Base-by-base conservation (phyloP, 257 asterid genomes). In the Craterostigma plantagineum region DNA sequence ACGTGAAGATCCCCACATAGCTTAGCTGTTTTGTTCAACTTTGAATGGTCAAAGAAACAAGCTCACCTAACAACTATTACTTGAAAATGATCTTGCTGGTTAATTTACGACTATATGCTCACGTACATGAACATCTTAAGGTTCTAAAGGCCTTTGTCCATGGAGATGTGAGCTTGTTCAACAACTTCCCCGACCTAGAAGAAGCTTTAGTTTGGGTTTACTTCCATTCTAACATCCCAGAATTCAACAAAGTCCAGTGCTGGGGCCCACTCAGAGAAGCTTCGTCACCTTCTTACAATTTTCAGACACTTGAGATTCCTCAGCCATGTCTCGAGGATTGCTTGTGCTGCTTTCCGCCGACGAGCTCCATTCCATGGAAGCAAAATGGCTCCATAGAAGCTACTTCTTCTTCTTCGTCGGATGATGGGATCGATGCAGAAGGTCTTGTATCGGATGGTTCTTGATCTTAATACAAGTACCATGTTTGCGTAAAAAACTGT, bases 251-350 rank as follows among this genome's bases (percentile, higher is more conserved):
- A 70, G 72, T 76, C 8, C 78, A 81, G 51, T 87, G 97, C 42
- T 87, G 97, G 95, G 97, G 97, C 52, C 82, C 93, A 40, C 85
- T 87, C 6, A 62, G 43, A 63, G 84, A 60, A 0, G 80, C 87
- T 0, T 23, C 76, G 0, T 36, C 39, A 36, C 48, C 15, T 12
- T 11, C 10, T 36, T 15, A 9, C 2, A 12, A 2, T 1, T 4
- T 18, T 4, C 34, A 23, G 30, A 23, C 30, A 23, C 30, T 23
- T 23, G 30, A 23, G 30, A 23, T 23, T 2, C 81, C 74, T 7
- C 63, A 53, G 46, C 78, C 82, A 18, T 82, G 95, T 56, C 54
- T 46, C 34, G 71, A 63, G 43, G 43, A 58, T 35, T 82, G 94
- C 53, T 46, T 74, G 0, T 82, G 94, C 38, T 82, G 94, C 60